Percentiles rank a stretch among this genome's conserved stretches.
phyloP scores from a whole-genome alignment of 2,329 filamentous ascomycete species.

The Ciborinia camelliae region DNA sequence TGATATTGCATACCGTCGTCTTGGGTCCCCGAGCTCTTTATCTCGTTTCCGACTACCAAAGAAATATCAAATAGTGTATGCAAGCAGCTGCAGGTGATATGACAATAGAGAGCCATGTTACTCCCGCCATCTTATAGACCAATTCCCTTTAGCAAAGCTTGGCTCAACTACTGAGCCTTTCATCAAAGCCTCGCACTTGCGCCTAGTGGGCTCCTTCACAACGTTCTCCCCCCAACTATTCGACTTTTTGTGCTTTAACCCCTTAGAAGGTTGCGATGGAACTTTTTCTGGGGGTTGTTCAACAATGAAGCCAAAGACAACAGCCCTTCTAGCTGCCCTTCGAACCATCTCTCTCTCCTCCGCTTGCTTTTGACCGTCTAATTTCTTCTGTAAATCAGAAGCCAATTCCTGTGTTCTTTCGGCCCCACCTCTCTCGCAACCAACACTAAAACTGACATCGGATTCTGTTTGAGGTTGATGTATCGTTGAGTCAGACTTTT shows the following conservation, averaged over 20 bases:
- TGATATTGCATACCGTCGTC: not conserved
- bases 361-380: conserved; percentile 26
- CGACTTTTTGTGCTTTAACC: conserved; percentile 12
- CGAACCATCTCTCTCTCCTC: conserved; percentile 26
- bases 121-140: conserved; percentile 19
- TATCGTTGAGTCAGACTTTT: conserved; percentile 11
- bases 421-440: conserved; percentile 53
- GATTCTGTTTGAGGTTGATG: conserved; percentile 19
- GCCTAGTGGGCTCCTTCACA: not conserved
- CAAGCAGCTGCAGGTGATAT: not conserved
- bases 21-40: not conserved
- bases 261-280: conserved; percentile 1
- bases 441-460: conserved; percentile 51
- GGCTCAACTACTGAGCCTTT: conserved; percentile 18
- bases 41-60: not conserved
- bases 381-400: conserved; percentile 48
- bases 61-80: not conserved
- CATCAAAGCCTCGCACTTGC: conserved; percentile 18
- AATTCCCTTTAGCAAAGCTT: conserved; percentile 17
- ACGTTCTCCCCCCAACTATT: conserved; percentile 1
- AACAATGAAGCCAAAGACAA: conserved; percentile 25
- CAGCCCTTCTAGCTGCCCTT: conserved; percentile 24
- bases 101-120: not conserved
- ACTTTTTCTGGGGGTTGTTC: not conserved
- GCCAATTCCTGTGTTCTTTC: conserved; percentile 52